Percentiles rank a stretch among this genome's conserved stretches.
Evolutionary conservation across 169 alveolate species (phyloP).

Genomic region (Besnoitia besnoiti): DNA sequence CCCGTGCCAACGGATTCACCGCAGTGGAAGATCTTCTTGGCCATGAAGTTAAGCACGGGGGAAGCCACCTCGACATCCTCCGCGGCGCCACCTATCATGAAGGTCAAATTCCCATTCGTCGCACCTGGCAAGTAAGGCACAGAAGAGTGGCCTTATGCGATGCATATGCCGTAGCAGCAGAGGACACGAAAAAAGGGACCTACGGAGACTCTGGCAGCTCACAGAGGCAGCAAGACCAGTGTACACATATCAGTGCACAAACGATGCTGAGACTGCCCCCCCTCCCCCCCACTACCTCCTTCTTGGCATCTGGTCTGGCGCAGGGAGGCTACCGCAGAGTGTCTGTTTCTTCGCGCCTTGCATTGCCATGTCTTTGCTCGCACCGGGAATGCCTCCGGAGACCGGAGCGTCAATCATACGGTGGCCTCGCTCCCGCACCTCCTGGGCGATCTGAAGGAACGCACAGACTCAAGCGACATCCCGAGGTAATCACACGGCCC

Average conservation of each 20-base stretch:
- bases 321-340: neutral
- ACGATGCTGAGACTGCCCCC: too few relatives aligned
- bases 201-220: too few relatives aligned
- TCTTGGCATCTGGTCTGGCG: too few relatives aligned
- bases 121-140: slow-evolving; percentile 3
- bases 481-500: too few relatives aligned
- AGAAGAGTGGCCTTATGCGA: neutral
- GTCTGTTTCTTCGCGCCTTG: neutral
- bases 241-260: too few relatives aligned
- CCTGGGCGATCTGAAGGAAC: neutral
- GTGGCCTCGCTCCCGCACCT: slow-evolving; percentile 16
- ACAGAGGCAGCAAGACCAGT: too few relatives aligned
- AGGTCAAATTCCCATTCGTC: slow-evolving; percentile 71
- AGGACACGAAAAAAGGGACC: too few relatives aligned
- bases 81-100: slow-evolving; percentile 79
- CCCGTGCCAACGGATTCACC: slow-evolving; percentile 76
- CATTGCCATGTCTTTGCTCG: neutral
- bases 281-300: too few relatives aligned
- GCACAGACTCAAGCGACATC: too few relatives aligned
- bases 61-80: slow-evolving; percentile 67
- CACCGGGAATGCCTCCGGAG: slow-evolving; percentile 39
- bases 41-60: slow-evolving; percentile 76
- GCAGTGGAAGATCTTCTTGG: slow-evolving; percentile 69
- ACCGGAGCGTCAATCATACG: slow-evolving; percentile 41
- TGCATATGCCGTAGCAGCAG: neutral